These are phyloP conservation scores for Neurospora crassa DNA, from an alignment of 2,329 filamentous ascomycete species.

Conservation along the genomic window DNA sequence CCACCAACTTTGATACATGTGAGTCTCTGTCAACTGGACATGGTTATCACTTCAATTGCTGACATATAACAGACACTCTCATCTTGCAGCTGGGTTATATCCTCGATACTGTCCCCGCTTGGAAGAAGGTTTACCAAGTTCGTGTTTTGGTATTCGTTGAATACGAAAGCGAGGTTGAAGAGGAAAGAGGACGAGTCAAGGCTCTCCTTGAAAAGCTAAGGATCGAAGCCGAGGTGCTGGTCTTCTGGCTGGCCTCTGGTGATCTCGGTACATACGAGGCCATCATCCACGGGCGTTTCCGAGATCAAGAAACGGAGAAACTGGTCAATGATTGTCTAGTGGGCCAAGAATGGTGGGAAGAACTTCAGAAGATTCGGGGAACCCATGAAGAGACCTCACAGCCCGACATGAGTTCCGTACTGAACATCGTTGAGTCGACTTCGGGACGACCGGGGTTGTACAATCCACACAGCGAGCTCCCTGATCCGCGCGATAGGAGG, in stretches of 20 bases:
- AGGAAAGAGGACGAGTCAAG: slow-evolving; percentile 64
- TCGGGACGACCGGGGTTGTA: slow-evolving; percentile 33
- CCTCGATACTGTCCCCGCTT: slow-evolving; percentile 68
- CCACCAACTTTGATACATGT: slow-evolving; percentile 88
- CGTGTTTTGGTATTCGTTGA: slow-evolving; percentile 83
- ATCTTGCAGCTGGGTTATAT: slow-evolving; percentile 83
- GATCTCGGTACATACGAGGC: slow-evolving; percentile 63
- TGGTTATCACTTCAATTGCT: too few species aligned
- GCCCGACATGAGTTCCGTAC: slow-evolving; percentile 34
- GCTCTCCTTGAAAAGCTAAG: slow-evolving; percentile 70
- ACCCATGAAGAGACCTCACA: slow-evolving; percentile 26
- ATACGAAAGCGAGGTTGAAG: slow-evolving; percentile 73
- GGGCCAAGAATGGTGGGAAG: slow-evolving; percentile 75
- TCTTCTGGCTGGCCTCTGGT: slow-evolving; percentile 74
- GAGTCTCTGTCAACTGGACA: slow-evolving; percentile 24
- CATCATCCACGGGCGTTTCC: slow-evolving; percentile 62
- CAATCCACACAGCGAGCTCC: slow-evolving; percentile 28
- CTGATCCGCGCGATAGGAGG: slow-evolving; percentile 20
- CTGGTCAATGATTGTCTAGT: slow-evolving; percentile 57
- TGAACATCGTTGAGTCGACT: slow-evolving; percentile 34
- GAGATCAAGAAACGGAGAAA: slow-evolving; percentile 44
- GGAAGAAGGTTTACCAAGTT: slow-evolving; percentile 63
- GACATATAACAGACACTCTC: slow-evolving; percentile 46
- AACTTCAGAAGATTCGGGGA: slow-evolving; percentile 50
- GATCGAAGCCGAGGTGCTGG: slow-evolving; percentile 69